phyloP scores from a whole-genome alignment of 257 asterid genomes.

The Solanum lignicaule region DNA sequence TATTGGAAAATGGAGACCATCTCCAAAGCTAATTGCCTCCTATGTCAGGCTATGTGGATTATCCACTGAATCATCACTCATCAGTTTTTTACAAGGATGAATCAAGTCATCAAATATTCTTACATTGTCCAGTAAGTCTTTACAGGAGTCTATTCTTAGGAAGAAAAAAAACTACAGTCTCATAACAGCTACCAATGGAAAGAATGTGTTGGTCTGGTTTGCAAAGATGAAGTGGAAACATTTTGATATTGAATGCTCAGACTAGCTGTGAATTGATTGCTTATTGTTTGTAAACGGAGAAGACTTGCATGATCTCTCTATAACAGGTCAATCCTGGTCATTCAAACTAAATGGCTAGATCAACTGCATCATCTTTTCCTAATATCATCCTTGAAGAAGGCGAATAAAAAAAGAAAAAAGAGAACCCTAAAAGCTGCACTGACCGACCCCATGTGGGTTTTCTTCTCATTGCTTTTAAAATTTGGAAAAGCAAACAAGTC shows the following conservation, averaged over 20 bases:
- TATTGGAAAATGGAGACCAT: not conserved
- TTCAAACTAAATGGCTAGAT: not conserved
- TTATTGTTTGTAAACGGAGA: not conserved
- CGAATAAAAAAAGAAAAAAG: not conserved
- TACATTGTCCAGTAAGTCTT: not conserved
- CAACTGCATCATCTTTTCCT: not conserved
- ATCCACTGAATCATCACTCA: not conserved
- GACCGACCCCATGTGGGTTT: not conserved
- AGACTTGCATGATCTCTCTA: not conserved
- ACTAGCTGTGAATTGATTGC: not conserved
- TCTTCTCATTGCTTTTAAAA: not conserved
- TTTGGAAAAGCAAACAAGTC: not conserved
- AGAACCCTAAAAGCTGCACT: not conserved
- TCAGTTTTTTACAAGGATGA: not conserved
- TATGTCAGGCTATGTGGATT: not conserved
- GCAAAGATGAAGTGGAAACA: not conserved
- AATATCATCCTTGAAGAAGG: not conserved
- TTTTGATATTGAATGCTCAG: not conserved
- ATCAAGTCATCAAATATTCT: not conserved
- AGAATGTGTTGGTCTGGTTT: not conserved
- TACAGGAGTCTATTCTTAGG: not conserved
- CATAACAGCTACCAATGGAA: not conserved
- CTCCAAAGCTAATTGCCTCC: not conserved
- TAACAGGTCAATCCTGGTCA: not conserved
- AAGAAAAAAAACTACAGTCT: not conserved